A percentile compares a stretch with the other conserved stretches of the same genome.
Evolutionary conservation across 2,329 filamentous ascomycete species (phyloP).

Genomic region (Epichloe sp.): DNA sequence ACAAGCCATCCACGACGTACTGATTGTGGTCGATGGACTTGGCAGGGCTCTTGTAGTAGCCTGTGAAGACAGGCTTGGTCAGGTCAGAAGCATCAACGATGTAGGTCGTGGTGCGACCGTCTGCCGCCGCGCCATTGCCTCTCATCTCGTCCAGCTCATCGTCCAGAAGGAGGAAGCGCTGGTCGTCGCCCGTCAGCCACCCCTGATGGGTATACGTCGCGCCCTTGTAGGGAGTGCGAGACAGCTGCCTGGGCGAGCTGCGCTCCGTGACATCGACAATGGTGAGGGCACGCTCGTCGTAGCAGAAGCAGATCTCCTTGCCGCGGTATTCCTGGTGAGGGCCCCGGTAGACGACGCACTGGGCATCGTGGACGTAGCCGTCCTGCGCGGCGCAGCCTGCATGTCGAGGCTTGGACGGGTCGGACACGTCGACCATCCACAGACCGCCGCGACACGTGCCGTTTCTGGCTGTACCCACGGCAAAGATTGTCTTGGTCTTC

Average conservation of each 20-base stretch:
- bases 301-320: constrained; percentile 12
- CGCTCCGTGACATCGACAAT: constrained; percentile 37
- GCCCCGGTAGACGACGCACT: constrained; percentile 39
- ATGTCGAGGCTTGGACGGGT: constrained; percentile 35
- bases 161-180: constrained; percentile 30
- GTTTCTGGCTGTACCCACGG: too few species aligned
- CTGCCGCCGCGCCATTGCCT: constrained; percentile 24
- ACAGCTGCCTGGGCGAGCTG: constrained; percentile 30
- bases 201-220: constrained; percentile 44
- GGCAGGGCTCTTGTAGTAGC: constrained; percentile 25
- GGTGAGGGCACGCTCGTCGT: constrained; percentile 15
- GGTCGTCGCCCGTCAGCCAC: constrained; percentile 31
- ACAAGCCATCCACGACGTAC: constrained; percentile 27
- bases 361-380: constrained; percentile 39
- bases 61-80: constrained; percentile 23
- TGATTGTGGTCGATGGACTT: constrained; percentile 33
- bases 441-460: too few species aligned
- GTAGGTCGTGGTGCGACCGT: constrained; percentile 24
- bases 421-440: constrained; percentile 40
- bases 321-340: constrained; percentile 31
- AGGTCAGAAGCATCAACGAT: constrained; percentile 13
- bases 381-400: constrained; percentile 34
- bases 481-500: too few species aligned
- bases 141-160: constrained; percentile 36
- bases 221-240: constrained; percentile 38